Evolutionary conservation across 1,284 basidiomycete species (phyloP).

Genomic region (Ceratobasidium sp.): DNA sequence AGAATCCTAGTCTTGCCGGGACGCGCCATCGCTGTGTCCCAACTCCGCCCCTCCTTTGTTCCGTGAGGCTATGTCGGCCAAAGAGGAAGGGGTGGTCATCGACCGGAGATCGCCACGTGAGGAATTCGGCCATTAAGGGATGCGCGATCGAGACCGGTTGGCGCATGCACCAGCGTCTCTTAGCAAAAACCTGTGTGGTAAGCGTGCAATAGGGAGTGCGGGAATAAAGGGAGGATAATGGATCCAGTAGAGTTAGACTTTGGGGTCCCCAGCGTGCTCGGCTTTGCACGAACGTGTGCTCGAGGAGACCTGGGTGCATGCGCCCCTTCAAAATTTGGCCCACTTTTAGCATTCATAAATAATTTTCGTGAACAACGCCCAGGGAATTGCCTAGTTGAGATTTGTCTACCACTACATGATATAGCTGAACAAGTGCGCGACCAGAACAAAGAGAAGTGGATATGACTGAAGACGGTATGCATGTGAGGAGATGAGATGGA

Average conservation of each 20-base stretch:
- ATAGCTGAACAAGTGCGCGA: conserved; percentile 13
- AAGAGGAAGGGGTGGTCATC: neutral
- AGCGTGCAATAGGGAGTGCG: neutral
- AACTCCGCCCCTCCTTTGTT: conserved; percentile 15
- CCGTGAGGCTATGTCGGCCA: conserved; percentile 11
- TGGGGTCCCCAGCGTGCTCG: neutral
- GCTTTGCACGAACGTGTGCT: neutral
- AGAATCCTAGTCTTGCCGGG: neutral
- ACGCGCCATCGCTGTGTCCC: neutral
- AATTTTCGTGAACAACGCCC: neutral
- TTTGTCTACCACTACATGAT: conserved; percentile 38
- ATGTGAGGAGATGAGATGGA: conserved; percentile 9
- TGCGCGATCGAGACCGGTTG: conserved; percentile 2
- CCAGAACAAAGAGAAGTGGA: conserved; percentile 3
- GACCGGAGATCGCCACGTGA: conserved; percentile 23
- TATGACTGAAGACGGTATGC: conserved; percentile 2
- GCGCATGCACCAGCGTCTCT: too few relatives aligned
- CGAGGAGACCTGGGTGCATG: neutral
- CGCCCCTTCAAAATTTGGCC: neutral
- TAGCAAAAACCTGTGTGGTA: too few relatives aligned
- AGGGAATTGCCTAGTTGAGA: neutral
- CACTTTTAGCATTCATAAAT: neutral
- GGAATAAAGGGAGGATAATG: neutral
- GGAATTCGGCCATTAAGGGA: neutral
- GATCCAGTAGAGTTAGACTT: neutral